Conservation (phyloP, 2,329 filamentous ascomycete species). For the Ceratocystis papillata region DNA sequence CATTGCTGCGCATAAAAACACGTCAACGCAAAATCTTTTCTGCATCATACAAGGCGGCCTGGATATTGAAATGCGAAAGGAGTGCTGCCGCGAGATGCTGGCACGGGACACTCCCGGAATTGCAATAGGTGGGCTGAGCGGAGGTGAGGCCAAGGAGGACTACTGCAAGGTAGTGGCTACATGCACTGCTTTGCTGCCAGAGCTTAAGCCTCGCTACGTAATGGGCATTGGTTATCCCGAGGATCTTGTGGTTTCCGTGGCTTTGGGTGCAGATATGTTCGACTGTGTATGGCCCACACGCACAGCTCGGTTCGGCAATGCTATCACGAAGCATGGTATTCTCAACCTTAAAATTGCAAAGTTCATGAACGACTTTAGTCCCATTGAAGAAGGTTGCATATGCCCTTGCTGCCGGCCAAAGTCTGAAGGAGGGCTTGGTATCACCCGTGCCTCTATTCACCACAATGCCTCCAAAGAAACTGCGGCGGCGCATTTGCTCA, state of each 20-base stretch:
- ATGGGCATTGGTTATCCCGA: slow-evolving; percentile 99
- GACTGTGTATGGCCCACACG: slow-evolving; percentile 98
- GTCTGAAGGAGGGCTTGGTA: slow-evolving; percentile 59
- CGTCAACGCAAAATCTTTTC: slow-evolving; percentile 80
- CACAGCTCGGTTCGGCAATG: slow-evolving; percentile 92
- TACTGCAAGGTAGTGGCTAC: slow-evolving; percentile 84
- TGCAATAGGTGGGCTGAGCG: slow-evolving; percentile 87
- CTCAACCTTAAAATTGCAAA: slow-evolving; percentile 69
- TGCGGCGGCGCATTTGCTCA: slow-evolving; percentile 71
- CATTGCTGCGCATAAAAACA: slow-evolving; percentile 77
- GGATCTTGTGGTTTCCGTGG: slow-evolving; percentile 85
- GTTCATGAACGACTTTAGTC: slow-evolving; percentile 69
- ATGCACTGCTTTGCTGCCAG: slow-evolving; percentile 75
- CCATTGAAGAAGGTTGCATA: slow-evolving; percentile 71
- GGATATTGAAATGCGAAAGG: slow-evolving; percentile 70
- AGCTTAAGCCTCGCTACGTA: slow-evolving; percentile 91
- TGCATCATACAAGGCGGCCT: slow-evolving; percentile 97
- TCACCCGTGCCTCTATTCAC: slow-evolving; percentile 82
- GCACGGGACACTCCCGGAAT: slow-evolving; percentile 86
- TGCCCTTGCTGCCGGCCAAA: slow-evolving; percentile 65
- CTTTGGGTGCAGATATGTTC: slow-evolving; percentile 96
- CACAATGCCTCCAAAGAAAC: slow-evolving; percentile 93
- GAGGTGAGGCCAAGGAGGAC: slow-evolving; percentile 85
- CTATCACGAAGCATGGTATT: slow-evolving; percentile 69
- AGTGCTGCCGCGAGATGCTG: slow-evolving; percentile 82